Percentiles rank a stretch among this genome's conserved stretches.
Conservation (phyloP, 2,329 filamentous ascomycete genomes). For the Teratosphaeria nubilosa region DNA sequence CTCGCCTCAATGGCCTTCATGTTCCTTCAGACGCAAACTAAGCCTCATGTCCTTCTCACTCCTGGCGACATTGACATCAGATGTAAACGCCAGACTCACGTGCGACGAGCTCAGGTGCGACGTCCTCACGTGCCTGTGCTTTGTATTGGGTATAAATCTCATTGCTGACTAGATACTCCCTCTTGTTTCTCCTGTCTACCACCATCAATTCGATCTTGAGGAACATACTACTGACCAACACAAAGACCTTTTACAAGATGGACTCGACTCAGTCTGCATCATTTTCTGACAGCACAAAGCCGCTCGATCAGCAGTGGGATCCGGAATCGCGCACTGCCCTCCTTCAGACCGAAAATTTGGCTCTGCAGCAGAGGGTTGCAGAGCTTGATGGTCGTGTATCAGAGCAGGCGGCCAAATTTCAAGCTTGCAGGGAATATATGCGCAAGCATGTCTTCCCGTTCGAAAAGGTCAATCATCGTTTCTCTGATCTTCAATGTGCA, state of each 20-base stretch:
- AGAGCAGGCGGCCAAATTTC: not conserved
- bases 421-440: not conserved
- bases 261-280: not conserved
- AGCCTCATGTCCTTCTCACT: too few species aligned
- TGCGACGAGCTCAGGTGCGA: too few species aligned
- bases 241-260: not conserved
- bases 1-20: not conserved
- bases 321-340: not conserved
- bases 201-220: too few species aligned
- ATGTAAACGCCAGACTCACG: too few species aligned
- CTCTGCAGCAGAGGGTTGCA: not conserved
- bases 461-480: not conserved
- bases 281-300: not conserved
- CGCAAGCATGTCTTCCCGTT: not conserved
- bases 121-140: too few species aligned
- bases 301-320: not conserved
- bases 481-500: not conserved
- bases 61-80: too few species aligned
- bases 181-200: too few species aligned
- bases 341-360: not conserved
- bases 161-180: too few species aligned
- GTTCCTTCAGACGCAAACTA: too few species aligned
- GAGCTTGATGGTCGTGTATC: not conserved
- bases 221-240: too few species aligned
- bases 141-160: too few species aligned